phyloP scores from a whole-genome alignment of 805 yeast genomes.

The Maudiozyma pseudohumilis region DNA sequence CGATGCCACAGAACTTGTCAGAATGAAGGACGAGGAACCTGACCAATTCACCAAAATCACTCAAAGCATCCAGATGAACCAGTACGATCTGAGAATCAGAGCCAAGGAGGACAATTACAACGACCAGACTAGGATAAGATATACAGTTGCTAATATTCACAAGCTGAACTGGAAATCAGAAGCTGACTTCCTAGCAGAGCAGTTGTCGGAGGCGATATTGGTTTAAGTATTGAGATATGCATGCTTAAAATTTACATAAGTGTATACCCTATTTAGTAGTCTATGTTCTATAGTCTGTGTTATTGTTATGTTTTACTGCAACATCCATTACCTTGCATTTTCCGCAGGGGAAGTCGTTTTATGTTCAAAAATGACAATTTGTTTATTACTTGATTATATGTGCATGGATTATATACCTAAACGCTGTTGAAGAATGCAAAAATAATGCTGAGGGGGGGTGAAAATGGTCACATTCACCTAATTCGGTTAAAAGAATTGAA shows the following conservation, averaged over 20 bases:
- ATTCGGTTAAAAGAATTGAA: constrained; percentile 69
- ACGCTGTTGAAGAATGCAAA: no score
- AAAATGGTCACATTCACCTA: constrained; percentile 30
- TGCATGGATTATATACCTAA: no score
- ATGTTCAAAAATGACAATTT: no score
- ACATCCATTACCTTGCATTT: no score
- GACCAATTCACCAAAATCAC: constrained; percentile 37
- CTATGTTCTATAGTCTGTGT: no score
- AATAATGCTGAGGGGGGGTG: no score
- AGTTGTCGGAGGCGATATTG: constrained; percentile 17
- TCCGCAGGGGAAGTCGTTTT: no score
- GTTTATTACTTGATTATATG: no score
- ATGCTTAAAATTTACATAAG: no score
- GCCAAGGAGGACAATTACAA: constrained; percentile 81
- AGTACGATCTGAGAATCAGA: constrained; percentile 63
- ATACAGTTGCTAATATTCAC: constrained; percentile 48
- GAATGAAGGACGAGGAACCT: constrained; percentile 38
- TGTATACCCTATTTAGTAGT: no score
- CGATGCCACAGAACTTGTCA: constrained; percentile 47
- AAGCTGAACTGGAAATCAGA: constrained; percentile 50
- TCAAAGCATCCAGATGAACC: constrained; percentile 49
- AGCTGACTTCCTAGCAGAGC: constrained; percentile 42
- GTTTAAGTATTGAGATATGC: no score
- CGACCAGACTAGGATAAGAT: constrained; percentile 67
- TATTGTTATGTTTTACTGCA: no score